Base-by-base conservation (phyloP, 164 flowering plant genomes). In the Cinnamomum chago region DNA sequence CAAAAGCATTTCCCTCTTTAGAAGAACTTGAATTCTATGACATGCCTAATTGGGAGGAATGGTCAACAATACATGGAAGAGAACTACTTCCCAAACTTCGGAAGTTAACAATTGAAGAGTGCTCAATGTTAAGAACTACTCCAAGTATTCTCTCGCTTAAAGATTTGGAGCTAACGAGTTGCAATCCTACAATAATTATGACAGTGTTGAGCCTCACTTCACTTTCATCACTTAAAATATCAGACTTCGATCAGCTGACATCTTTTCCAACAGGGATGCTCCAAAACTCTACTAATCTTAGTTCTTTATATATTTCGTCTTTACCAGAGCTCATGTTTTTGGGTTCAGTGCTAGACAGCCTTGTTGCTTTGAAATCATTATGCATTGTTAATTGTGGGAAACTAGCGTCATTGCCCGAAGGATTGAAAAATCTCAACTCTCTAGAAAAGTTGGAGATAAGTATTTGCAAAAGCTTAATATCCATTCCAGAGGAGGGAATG, bases 1-100 rank as follows among this genome's bases (percentile, higher is more conserved):
- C 24, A 12, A 35, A 12, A 23, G 67, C 50, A 30, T 75, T 75
- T 52, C 76, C 70, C 18, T 78, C 67, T 2, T 30, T 81, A 12
- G 25, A 78, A 60, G 30, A 58, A 28, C 62, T 81, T 10, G 12
- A 1, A 1, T 23, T 78, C 20, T 18, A 10, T 12, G 74, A 58
- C 12, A 58, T 81, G 58, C 75, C 66, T 18, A 35, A 47, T 24
- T 73, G 78, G 51, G 70, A 72, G 24, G 72, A 70, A 9, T 81
- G 83, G 81, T 27, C 40, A 13, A 35, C 68, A 15, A 4, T 25
- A 0, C 55, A 60, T 18, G 66, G 64, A 1, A 22, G 52, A 70
- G 70, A 52, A 68, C 23, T 5, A 20, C 60, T 78, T 28, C 72
- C 66, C 5, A 3, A n/a, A 67, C 72, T 81, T 35, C 2, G 14